Evolutionary conservation across 2,329 filamentous ascomycete species (phyloP).

Genomic region (Trichoderma brevicompactum): DNA sequence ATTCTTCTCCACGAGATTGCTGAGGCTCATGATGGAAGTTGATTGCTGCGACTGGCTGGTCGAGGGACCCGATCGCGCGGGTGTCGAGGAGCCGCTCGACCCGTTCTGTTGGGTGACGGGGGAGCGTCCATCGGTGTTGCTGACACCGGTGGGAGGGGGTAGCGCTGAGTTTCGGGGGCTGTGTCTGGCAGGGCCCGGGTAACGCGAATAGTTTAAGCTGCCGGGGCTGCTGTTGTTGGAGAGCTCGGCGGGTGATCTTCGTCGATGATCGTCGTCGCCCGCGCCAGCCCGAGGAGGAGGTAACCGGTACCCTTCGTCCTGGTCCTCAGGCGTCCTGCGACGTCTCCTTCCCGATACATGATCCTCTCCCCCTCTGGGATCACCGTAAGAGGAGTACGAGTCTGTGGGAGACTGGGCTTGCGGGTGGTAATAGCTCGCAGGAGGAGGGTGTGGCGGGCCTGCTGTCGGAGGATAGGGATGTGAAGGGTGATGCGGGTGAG

Average conservation of each 20-base stretch:
- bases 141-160: slow-evolving; percentile 38
- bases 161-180: slow-evolving; percentile 48
- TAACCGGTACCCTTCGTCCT: slow-evolving; percentile 49
- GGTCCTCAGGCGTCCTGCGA: slow-evolving; percentile 46
- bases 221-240: slow-evolving; percentile 54
- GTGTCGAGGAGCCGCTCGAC: slow-evolving; percentile 45
- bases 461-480: slow-evolving; percentile 34
- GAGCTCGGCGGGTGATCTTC: slow-evolving; percentile 57
- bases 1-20: slow-evolving; percentile 55
- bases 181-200: slow-evolving; percentile 42
- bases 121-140: slow-evolving; percentile 42
- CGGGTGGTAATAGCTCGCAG: slow-evolving; percentile 47
- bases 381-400: slow-evolving; percentile 47
- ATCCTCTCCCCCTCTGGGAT: slow-evolving; percentile 42
- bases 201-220: slow-evolving; percentile 46
- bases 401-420: slow-evolving; percentile 51
- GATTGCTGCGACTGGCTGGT: slow-evolving; percentile 28
- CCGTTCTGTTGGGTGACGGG: slow-evolving; percentile 42
- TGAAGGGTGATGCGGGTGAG: slow-evolving; percentile 30
- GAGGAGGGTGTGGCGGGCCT: slow-evolving; percentile 37
- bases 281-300: slow-evolving; percentile 50
- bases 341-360: slow-evolving; percentile 42
- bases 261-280: slow-evolving; percentile 54
- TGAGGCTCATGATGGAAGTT: slow-evolving; percentile 57
- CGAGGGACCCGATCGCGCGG: slow-evolving; percentile 38